Percentiles rank a stretch among this genome's conserved stretches.
Conservation (phyloP, 345 rosid species). For the Populus alba region DNA sequence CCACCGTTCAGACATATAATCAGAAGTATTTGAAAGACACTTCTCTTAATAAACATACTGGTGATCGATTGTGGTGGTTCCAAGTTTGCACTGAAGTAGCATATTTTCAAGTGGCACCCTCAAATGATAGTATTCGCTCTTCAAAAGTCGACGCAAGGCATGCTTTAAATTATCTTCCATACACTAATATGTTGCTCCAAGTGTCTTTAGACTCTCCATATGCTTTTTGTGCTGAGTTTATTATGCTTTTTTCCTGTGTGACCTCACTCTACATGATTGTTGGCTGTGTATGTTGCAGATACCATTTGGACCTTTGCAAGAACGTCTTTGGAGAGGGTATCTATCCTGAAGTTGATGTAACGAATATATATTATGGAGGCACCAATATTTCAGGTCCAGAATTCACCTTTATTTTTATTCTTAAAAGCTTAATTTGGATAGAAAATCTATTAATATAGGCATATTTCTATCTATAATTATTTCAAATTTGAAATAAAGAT, state of each 20-base stretch:
- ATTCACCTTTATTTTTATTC: slow-evolving; percentile 12
- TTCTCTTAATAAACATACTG: slow-evolving; percentile 33
- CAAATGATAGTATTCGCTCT: slow-evolving; percentile 80
- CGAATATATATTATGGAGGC: slow-evolving; percentile 82
- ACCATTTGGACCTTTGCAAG: slow-evolving; percentile 83
- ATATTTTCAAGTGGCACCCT: slow-evolving; percentile 84
- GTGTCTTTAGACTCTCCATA: background rate
- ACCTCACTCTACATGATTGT: no score
- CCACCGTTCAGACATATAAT: slow-evolving; percentile 43
- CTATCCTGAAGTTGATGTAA: slow-evolving; percentile 70
- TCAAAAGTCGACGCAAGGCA: slow-evolving; percentile 70
- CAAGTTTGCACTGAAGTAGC: slow-evolving; percentile 93
- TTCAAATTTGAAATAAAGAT: no score
- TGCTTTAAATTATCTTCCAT: slow-evolving; percentile 2
- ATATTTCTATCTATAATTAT: no score
- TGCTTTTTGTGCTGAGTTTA: background rate
- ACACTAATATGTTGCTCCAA: background rate
- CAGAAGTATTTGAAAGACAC: slow-evolving; percentile 57
- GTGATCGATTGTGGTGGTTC: slow-evolving; percentile 87
- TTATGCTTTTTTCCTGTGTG: background rate
- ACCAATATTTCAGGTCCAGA: slow-evolving; percentile 61
- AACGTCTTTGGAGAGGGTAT: slow-evolving; percentile 66
- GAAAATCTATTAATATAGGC: no score
- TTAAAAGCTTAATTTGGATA: background rate
- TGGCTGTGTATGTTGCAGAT: slow-evolving; percentile 35